Evolutionary conservation across 2,329 filamentous ascomycete genomes (phyloP).

Genomic region (Scortechinia acanthostroma): DNA sequence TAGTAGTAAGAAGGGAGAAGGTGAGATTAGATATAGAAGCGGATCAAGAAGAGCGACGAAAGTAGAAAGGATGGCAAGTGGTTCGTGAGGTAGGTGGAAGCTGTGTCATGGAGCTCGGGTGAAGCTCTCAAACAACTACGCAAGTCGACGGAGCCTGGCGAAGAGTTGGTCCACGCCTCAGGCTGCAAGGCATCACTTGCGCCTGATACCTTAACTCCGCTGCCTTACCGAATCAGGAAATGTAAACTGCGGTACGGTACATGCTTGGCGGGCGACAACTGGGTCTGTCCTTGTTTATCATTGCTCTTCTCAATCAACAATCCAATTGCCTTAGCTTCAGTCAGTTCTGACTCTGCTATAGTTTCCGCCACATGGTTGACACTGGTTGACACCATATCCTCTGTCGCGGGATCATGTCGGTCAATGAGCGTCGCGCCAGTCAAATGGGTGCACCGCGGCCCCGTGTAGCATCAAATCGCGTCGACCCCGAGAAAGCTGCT

Average conservation of each 20-base stretch:
- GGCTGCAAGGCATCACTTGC: neutral
- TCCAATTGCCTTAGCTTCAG: neutral
- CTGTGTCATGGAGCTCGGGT: neutral
- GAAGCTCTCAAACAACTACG: neutral
- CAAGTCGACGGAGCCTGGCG: neutral
- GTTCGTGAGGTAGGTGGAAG: neutral
- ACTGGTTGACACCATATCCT: no score
- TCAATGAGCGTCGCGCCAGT: neutral
- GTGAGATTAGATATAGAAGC: neutral
- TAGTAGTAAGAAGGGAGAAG: neutral
- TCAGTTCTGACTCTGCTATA: neutral
- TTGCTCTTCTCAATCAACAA: neutral
- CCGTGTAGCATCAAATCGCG: neutral
- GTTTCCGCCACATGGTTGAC: no score
- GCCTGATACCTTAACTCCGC: no score
- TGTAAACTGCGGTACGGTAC: no score
- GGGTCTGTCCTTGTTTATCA: no score
- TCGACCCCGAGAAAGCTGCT: neutral
- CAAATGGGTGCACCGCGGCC: neutral
- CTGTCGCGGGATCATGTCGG: neutral
- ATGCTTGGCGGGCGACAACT: no score
- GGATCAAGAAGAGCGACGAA: neutral
- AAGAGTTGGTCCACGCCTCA: neutral
- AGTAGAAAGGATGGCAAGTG: neutral
- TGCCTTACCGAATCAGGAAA: no score